phyloP scores from a whole-genome alignment of 2,329 filamentous ascomycete genomes.

The Trichophaea hybrida region DNA sequence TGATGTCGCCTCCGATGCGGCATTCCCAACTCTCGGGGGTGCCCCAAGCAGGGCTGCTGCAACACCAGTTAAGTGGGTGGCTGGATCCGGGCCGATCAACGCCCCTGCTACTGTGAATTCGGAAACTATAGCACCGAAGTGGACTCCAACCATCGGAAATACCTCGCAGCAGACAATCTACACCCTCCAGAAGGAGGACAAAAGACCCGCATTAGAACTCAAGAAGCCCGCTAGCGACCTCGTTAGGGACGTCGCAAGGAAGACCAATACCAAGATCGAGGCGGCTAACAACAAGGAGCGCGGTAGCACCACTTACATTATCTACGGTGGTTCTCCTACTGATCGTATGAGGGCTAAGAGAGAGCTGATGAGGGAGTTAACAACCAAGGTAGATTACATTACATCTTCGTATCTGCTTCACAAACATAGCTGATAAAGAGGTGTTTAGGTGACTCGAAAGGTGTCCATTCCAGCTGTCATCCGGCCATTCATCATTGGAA shows the following conservation, averaged over 20 bases:
- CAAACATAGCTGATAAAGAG: neutral
- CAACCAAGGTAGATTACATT: slow-evolving; percentile 51
- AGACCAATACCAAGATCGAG: slow-evolving; percentile 72
- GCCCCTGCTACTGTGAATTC: slow-evolving; percentile 36
- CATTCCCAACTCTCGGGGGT: slow-evolving; percentile 81
- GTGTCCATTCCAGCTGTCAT: slow-evolving; percentile 72
- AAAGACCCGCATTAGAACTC: slow-evolving; percentile 61
- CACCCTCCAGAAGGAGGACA: slow-evolving; percentile 61
- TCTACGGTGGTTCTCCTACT: slow-evolving; percentile 70
- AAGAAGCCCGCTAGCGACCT: slow-evolving; percentile 76
- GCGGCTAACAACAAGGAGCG: slow-evolving; percentile 49
- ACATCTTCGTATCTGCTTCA: neutral
- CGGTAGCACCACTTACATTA: slow-evolving; percentile 62
- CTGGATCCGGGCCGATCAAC: slow-evolving; percentile 38
- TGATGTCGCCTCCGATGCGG: slow-evolving; percentile 76
- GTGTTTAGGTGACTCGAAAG: slow-evolving; percentile 17
- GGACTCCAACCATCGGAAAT: slow-evolving; percentile 48
- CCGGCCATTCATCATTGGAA: slow-evolving; percentile 82
- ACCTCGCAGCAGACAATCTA: slow-evolving; percentile 53
- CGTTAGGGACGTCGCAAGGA: slow-evolving; percentile 81
- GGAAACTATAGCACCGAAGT: slow-evolving; percentile 24
- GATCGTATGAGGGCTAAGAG: slow-evolving; percentile 76
- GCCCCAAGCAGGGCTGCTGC: slow-evolving; percentile 47
- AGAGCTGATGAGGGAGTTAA: slow-evolving; percentile 77
- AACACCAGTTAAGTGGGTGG: slow-evolving; percentile 59